Base-by-base conservation (phyloP, 2,329 filamentous ascomycete species). In the Dactylellina parvicollis region DNA sequence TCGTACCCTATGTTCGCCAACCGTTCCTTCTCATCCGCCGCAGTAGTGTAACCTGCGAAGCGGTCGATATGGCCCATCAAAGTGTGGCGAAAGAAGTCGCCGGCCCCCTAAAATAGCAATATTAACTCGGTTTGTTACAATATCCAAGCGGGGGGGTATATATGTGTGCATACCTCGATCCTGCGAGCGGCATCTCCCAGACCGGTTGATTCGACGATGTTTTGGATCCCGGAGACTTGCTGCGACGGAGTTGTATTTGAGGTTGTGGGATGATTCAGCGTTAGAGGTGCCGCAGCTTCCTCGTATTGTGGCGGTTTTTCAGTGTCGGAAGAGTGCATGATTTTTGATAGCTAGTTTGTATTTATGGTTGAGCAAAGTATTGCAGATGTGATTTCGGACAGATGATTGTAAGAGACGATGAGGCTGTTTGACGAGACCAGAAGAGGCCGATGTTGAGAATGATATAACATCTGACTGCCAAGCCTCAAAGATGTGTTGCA, bases 21-120 rank as follows among this genome's bases (percentile, higher is more conserved):
- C 14, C 55, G 46, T 22, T 73, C 54, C 30, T 73, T 66, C 38
- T 73, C 69, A 16, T 73, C 60, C 2, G 69, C 69, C 3, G 49
- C 12, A 20, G 30, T 47, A 7, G 14, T n/a, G 28, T 60, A 52
- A 8, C 69, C 60, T 12, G 69, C 54, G 14, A 66, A 34, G 38
- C 55, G 60, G 18, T 73, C 69, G 54, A 73, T 60, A 4, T 60
- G 42, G 38, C 44, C 52, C 3, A 73, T 22, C 1, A 60, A n/a
- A 0, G 69, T 61, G 42, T 73, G 54, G 12, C 69, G 69, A 38
- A 73, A 44, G 32, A 66, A 73, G n/a, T 73, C 69, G 7, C 60
- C 60, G 3, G 60, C 69, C 14, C 60, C 60, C 69, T 73, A 20
- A 3, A 9, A 4, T 42, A 44, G 5, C 22, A 32, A 30, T 38